Base-by-base conservation (phyloP, 1,139 yeast genomes). In the Candida freyschussii region DNA sequence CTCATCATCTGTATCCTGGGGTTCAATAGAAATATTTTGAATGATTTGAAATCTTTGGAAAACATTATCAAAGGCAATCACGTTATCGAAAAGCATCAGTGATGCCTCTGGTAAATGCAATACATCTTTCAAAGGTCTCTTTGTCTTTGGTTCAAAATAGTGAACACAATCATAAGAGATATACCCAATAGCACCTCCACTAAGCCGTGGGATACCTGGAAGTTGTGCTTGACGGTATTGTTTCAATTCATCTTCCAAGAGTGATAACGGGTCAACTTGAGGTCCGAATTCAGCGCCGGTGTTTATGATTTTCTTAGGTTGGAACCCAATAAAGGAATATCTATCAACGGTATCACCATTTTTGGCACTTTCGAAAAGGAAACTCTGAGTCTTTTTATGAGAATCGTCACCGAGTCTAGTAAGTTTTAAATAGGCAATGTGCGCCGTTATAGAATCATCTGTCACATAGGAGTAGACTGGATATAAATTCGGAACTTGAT, bases 161-260 rank as follows among this genome's bases (percentile, higher is more conserved):
- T 86, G 83, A 53, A 91, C 82, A 65, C 99, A 91, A 58, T 93
- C 99, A 53, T 91, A 91, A 0, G 96, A 85, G 29, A 91, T 78
- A 55, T 87, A 91, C 1, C 98, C 98, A 32, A 91, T 72, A 8
- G 97, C 97, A 43, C 98, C 99, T 34, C 99, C 98, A 50, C 91
- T 78, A 37, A 89, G 67, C 43, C 73, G 74, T 8, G 96, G 96
- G 37, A 83, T 63, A 24, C 94, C 93, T 1, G 93, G 93, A 26
- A 81, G 62, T 41, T 74, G 75, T 0, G 91, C 86, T 51, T 84
- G 87, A 36, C 69, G 71, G 51, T 71, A 75, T 27, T 66, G 60
- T 9, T 65, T 56, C 62, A 91, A 66, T 55, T 89, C 96, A 27
- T 72, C 46, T 56, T 91, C 96, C 40, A 91, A 67, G 6, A 82